Base-by-base conservation (phyloP, 164 flowering plant genomes). In the Chimonanthus praecox region DNA sequence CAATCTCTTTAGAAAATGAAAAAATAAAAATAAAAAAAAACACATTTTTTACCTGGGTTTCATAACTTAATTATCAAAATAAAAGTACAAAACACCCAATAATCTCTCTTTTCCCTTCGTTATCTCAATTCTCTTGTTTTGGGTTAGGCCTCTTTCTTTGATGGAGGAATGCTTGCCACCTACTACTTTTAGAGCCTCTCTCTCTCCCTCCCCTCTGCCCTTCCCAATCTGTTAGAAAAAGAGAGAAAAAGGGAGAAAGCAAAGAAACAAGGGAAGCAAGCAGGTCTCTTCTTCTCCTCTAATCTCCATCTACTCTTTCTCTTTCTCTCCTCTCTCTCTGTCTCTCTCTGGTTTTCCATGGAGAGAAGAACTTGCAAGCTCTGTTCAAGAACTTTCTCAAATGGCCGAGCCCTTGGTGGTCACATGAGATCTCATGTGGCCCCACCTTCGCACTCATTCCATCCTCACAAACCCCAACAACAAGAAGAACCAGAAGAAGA, bases 371-470 rank as follows among this genome's bases (percentile, higher is more conserved):
- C 80, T 3, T 94, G 98, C 86, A 90, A 87, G 80, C 82, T 88
- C 74, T 94, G 98, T 79, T 65, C 69, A 75, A 92, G 87, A 80
- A 83, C 80, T 47, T 94, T 92, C 73, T 78, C 82, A 16, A 88
- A 89, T 78, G 98, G 97, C 0, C 87, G 94, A 82, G 91, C 97
- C 60, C 78, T 94, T 70, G 98, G 96, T n/a, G 97, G 98, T 65
- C 98, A 94, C 78, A 94, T 90, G 92, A 88, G 97, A 89, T 87
- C 96, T 80, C 98, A 94, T 75, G 72, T 88, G 86, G 83, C 80
- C 44, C 74, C 21, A 7, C 80, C 51, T 6, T 2, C 64, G 7
- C 21, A 72, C 43, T 51, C 69, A 77, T 61, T 72, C 75, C 74
- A 72, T 77, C 83, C 10, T 6, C 20, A 11, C 71, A 73, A 76